A percentile compares a stretch with the other conserved stretches of the same genome.
Evolutionary conservation across 2,329 filamentous ascomycete genomes (phyloP).

Genomic region (Cladophialophora bantiana): DNA sequence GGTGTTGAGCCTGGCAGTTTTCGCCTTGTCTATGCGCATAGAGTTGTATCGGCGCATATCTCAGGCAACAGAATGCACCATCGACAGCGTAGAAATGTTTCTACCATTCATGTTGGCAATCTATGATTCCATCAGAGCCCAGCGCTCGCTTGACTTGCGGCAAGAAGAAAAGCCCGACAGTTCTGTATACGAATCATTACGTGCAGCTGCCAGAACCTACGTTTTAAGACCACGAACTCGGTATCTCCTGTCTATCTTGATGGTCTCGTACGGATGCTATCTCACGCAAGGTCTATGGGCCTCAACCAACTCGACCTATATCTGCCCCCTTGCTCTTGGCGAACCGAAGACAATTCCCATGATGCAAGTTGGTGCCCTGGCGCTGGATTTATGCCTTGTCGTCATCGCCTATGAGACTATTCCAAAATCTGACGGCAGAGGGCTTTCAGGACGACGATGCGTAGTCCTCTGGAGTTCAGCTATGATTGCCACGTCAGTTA

Average conservation of each 20-base stretch:
- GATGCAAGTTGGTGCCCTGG: slow-evolving; percentile 48
- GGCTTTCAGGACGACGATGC: slow-evolving; percentile 29
- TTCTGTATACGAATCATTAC: slow-evolving; percentile 40
- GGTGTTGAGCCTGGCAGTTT: slow-evolving; percentile 37
- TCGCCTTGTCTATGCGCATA: slow-evolving; percentile 44
- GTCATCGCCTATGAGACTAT: slow-evolving; percentile 40
- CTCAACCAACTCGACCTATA: slow-evolving; percentile 55
- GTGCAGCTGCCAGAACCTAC: slow-evolving; percentile 20
- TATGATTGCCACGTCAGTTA: slow-evolving; percentile 42
- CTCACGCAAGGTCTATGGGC: slow-evolving; percentile 46
- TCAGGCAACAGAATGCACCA: slow-evolving; percentile 53
- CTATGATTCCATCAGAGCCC: slow-evolving; percentile 50
- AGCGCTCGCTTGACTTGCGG: slow-evolving; percentile 41
- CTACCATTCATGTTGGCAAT: slow-evolving; percentile 52
- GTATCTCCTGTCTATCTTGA: slow-evolving; percentile 48
- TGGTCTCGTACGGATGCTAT: slow-evolving; percentile 51
- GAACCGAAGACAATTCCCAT: slow-evolving; percentile 46
- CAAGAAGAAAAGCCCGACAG: slow-evolving; percentile 33
- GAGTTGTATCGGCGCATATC: slow-evolving; percentile 53
- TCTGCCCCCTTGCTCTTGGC: slow-evolving; percentile 54
- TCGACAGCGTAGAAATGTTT: slow-evolving; percentile 39
- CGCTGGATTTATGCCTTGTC: slow-evolving; percentile 53
- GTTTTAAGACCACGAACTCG: slow-evolving; percentile 47
- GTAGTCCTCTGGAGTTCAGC: slow-evolving; percentile 36
- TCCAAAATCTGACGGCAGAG: slow-evolving; percentile 25